phyloP scores from a whole-genome alignment of 129 eudicot genomes.

The Gnaphalium uliginosum region DNA sequence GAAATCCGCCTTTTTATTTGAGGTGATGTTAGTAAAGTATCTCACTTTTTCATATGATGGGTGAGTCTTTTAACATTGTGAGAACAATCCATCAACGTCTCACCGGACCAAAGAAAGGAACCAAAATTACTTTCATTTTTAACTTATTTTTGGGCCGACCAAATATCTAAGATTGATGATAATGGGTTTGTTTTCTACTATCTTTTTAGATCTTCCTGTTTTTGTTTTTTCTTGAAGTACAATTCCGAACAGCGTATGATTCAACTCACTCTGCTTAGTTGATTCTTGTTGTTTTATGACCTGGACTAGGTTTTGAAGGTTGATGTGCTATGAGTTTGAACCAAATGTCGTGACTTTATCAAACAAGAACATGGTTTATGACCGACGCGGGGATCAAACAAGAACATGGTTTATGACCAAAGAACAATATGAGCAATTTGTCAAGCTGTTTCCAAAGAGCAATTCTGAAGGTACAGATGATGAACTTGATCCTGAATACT shows the following conservation, averaged over 20 bases:
- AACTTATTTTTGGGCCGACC: slow-evolving; percentile 14
- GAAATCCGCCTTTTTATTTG: slow-evolving; percentile 17
- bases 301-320: slow-evolving; percentile 4
- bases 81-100: slow-evolving; percentile 22
- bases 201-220: background rate
- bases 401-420: slow-evolving; percentile 17
- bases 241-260: slow-evolving; percentile 13
- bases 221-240: slow-evolving; percentile 6
- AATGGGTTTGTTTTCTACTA: background rate
- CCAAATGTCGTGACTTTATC: slow-evolving; percentile 32
- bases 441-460: too few species aligned
- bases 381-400: slow-evolving; percentile 46
- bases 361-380: slow-evolving; percentile 20
- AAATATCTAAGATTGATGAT: background rate
- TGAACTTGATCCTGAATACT: too few species aligned
- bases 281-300: slow-evolving; percentile 19
- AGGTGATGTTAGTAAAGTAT: slow-evolving; percentile 32
- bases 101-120: background rate
- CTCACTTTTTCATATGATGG: slow-evolving; percentile 20
- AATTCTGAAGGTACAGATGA: too few species aligned
- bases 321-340: slow-evolving; percentile 46
- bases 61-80: slow-evolving; percentile 20
- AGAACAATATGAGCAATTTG: too few species aligned
- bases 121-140: slow-evolving; percentile 8
- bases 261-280: background rate